Evolutionary conservation across 2,329 filamentous ascomycete species (phyloP).

Genomic region (Aureobasidium zeae): DNA sequence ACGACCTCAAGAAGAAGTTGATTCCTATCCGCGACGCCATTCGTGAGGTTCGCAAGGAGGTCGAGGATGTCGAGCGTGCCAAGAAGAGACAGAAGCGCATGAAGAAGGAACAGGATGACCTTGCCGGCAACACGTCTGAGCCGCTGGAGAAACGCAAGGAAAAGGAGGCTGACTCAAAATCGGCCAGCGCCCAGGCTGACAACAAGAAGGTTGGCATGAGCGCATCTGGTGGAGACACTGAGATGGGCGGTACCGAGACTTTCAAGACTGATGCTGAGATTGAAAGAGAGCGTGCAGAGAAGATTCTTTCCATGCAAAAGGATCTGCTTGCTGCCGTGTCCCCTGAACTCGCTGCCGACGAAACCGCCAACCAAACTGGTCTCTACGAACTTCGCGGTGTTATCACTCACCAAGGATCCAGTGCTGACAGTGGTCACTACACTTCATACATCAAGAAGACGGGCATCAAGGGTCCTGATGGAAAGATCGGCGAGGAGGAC

Average conservation of each 20-base stretch:
- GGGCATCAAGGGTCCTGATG: conserved; percentile 59
- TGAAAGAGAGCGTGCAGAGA: conserved; percentile 70
- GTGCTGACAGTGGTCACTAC: conserved; percentile 95
- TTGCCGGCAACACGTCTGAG: conserved; percentile 41
- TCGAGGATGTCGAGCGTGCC: conserved; percentile 82
- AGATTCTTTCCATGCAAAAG: conserved; percentile 73
- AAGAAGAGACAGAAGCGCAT: conserved; percentile 82
- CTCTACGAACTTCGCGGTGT: conserved; percentile 91
- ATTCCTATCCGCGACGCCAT: conserved; percentile 94
- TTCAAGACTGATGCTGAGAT: conserved; percentile 94
- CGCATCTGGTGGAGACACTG: conserved; percentile 51
- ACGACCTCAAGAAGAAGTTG: conserved; percentile 71
- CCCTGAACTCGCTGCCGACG: conserved; percentile 63
- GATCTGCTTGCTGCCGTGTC: conserved; percentile 73
- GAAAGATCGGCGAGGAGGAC: conserved; percentile 70
- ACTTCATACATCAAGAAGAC: conserved; percentile 96
- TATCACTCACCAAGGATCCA: conserved; percentile 92
- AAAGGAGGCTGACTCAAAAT: conserved; percentile 49
- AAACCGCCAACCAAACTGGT: conserved; percentile 83
- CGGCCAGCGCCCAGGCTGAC: conserved; percentile 38
- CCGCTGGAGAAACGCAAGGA: conserved; percentile 87
- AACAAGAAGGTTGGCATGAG: conserved; percentile 36
- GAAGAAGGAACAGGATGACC: conserved; percentile 46
- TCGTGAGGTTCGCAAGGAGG: conserved; percentile 87
- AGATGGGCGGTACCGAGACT: conserved; percentile 69